phyloP scores from a whole-genome alignment of 306 rosid genomes.

The Begonia loranthoides region DNA sequence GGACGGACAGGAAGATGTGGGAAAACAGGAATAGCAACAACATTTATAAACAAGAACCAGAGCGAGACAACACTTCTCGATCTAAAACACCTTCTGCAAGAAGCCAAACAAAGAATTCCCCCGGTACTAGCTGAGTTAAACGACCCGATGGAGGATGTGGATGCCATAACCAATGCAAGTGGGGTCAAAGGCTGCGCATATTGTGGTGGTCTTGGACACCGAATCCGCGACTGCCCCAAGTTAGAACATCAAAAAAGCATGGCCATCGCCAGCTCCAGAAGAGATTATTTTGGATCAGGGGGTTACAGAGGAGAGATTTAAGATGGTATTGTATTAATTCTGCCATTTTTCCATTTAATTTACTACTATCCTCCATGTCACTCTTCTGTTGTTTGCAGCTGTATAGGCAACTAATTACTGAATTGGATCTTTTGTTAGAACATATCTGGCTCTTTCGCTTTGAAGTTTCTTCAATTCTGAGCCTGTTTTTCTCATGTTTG shows the following conservation, averaged over 20 bases:
- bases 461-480: too few relatives aligned
- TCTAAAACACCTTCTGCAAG: slow-evolving; percentile 87
- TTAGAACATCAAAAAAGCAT: slow-evolving; percentile 78
- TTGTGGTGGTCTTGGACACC: slow-evolving; percentile 97
- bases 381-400: background rate
- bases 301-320: slow-evolving; percentile 86
- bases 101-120: slow-evolving; percentile 94
- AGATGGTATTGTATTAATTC: too few relatives aligned
- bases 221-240: slow-evolving; percentile 74
- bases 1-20: slow-evolving; percentile 95
- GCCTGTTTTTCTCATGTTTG: too few relatives aligned
- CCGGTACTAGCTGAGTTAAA: slow-evolving; percentile 80
- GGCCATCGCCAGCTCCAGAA: slow-evolving; percentile 63
- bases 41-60: slow-evolving; percentile 89
- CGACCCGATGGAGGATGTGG: slow-evolving; percentile 84
- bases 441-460: too few relatives aligned
- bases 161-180: slow-evolving; percentile 51
- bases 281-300: slow-evolving; percentile 86
- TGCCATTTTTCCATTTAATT: too few relatives aligned
- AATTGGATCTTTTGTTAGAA: too few relatives aligned
- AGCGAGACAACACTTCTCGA: slow-evolving; percentile 91
- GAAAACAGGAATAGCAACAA: slow-evolving; percentile 87
- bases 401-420: background rate
- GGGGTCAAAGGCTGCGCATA: slow-evolving; percentile 88
- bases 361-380: too few relatives aligned